Conservation (phyloP, 345 rosid species). For the Citrus medica region DNA sequence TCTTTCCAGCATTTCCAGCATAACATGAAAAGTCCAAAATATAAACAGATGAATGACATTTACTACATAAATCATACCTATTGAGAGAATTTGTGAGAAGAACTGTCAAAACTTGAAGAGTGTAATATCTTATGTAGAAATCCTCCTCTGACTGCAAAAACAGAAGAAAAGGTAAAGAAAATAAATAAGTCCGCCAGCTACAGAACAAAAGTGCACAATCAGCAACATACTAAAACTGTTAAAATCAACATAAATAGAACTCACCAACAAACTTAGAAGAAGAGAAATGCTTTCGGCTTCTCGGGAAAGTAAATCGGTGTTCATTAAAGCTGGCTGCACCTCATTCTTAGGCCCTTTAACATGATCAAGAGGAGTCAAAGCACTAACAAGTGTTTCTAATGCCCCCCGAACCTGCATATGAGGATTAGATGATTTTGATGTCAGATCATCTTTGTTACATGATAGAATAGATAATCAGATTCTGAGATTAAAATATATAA, state of each 20-base stretch:
- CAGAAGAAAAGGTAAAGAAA: neutral
- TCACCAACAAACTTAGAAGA: slow-evolving; percentile 90
- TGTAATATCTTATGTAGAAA: slow-evolving; percentile 90
- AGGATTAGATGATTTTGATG: neutral
- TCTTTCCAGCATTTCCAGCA: slow-evolving; percentile 20
- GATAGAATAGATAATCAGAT: neutral
- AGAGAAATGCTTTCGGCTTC: slow-evolving; percentile 94
- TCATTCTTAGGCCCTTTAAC: slow-evolving; percentile 69
- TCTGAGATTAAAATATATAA: neutral
- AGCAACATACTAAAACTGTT: neutral
- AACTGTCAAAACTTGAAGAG: slow-evolving; percentile 91
- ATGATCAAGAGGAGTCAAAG: slow-evolving; percentile 84
- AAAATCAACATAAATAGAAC: slow-evolving; percentile 14
- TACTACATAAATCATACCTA: slow-evolving; percentile 51
- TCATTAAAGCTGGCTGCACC: slow-evolving; percentile 90
- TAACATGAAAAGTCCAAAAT: slow-evolving; percentile 7
- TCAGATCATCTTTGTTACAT: neutral
- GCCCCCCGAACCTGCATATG: slow-evolving; percentile 79
- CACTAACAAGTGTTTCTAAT: slow-evolving; percentile 88
- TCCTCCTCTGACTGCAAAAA: slow-evolving; percentile 88
- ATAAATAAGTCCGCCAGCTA: slow-evolving; percentile 1
- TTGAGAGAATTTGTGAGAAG: slow-evolving; percentile 87
- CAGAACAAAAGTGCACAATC: neutral
- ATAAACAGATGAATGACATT: neutral
- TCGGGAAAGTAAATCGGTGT: slow-evolving; percentile 88